Evolutionary conservation across 2,329 filamentous ascomycete genomes (phyloP).

Genomic region (Penicillium sp.): DNA sequence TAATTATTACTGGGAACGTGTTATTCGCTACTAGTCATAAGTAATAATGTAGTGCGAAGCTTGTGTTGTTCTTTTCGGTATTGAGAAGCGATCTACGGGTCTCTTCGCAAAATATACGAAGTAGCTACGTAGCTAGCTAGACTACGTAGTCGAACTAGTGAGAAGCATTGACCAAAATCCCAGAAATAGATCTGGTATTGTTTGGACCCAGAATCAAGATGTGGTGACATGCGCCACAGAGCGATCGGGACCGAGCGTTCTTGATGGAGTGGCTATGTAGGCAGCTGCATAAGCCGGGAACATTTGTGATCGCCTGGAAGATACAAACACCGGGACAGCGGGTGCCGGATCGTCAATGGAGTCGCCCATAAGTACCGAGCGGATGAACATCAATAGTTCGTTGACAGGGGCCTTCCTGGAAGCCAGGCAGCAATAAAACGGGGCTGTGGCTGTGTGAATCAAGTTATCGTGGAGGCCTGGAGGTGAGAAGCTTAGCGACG

Average conservation of each 20-base stretch:
- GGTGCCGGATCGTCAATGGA: slow-evolving; percentile 11
- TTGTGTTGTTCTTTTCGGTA: not conserved
- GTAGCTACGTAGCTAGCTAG: not conserved
- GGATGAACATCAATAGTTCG: slow-evolving; percentile 8
- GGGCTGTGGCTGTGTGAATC: slow-evolving; percentile 18
- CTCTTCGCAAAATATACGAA: not conserved
- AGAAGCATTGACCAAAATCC: not conserved
- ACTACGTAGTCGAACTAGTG: not conserved
- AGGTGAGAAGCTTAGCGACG: not conserved
- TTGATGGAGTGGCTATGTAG: not conserved
- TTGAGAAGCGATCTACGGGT: not conserved
- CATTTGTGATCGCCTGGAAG: not conserved
- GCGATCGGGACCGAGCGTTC: not conserved
- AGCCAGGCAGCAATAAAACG: slow-evolving; percentile 18
- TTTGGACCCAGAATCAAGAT: not conserved
- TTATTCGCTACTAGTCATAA: not conserved
- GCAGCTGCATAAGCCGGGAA: not conserved
- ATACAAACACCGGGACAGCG: not conserved
- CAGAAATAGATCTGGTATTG: not conserved
- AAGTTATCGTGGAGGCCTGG: not conserved
- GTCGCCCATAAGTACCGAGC: slow-evolving; percentile 12
- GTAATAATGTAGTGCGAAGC: not conserved
- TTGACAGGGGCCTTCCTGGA: slow-evolving; percentile 1
- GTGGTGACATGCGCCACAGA: not conserved
- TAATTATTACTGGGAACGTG: not conserved